These are phyloP conservation scores for Penicillium sp. DNA, from an alignment of 2,329 filamentous ascomycete species.

Conservation along the genomic window DNA sequence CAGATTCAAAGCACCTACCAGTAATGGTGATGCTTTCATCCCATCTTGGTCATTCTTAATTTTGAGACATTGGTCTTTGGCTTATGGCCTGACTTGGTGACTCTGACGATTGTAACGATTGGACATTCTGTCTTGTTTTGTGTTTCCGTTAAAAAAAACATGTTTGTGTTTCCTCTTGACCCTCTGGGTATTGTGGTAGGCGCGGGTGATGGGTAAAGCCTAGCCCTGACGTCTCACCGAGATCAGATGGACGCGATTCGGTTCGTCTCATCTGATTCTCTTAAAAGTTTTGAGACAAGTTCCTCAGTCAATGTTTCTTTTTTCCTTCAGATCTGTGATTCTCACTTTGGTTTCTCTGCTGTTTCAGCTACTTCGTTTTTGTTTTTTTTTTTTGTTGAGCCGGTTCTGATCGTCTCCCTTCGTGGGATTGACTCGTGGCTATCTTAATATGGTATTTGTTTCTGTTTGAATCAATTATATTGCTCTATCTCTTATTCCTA, in stretches of 20 bases:
- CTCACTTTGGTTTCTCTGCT: constrained; percentile 5
- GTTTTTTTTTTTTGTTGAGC: constrained; percentile 28
- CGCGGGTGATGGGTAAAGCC: constrained; percentile 38
- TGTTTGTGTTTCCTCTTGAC: constrained; percentile 15
- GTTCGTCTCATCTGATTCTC: constrained; percentile 22
- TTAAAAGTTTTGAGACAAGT: constrained; percentile 33
- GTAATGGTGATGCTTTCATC: constrained; percentile 19
- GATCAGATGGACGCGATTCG: constrained; percentile 23
- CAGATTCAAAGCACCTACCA: constrained; percentile 19
- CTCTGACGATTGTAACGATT: constrained; percentile 1
- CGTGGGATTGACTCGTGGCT: constrained; percentile 53
- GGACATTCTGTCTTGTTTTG: neutral
- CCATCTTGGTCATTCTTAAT: neutral
- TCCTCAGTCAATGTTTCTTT: constrained; percentile 12
- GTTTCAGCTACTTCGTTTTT: neutral
- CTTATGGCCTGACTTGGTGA: neutral
- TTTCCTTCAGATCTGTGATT: constrained; percentile 3
- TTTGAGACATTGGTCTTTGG: constrained; percentile 1
- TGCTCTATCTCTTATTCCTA: neutral
- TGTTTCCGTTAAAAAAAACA: neutral
- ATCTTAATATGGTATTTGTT: constrained; percentile 21
- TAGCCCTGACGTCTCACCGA: constrained; percentile 29
- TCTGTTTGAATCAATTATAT: constrained; percentile 8
- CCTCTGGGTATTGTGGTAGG: constrained; percentile 32
- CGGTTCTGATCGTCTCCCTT: constrained; percentile 54